Evolutionary conservation across 768 basidiomycete species (phyloP), one percentile per base, ranked within the genome.

Genomic region (Neoboletus brunneissimus): DNA sequence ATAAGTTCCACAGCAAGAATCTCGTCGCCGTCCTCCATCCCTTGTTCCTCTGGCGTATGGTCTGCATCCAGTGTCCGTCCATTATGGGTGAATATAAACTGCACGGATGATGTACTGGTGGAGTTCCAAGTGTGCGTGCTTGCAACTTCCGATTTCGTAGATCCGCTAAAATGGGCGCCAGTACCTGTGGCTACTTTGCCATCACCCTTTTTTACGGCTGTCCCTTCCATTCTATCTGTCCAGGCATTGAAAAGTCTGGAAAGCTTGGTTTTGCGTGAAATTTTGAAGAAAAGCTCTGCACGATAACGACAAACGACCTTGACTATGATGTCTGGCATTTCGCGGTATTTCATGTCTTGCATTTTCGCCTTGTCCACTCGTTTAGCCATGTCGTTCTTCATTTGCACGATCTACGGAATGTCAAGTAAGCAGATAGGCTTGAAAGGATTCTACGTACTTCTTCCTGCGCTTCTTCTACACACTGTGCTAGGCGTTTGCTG

Each of bases 231-330:
- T 59, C 91, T 80, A 49, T 89, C 89, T 27, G 89, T 91, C 91
- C 91, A 94, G 31, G 91, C 88, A 64, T 85, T 87, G 71, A 94
- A 91, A 54, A 94, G 78, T 53, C 88, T 81, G 53, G 86, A 85
- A 34, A 94, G 77, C 68, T 91, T 93, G 27, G 89, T 91, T 74
- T 93, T 93, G 69, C 92, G 87, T 10, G 89, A 90, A 61, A 94
- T 91, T 73, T 92, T 94, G 83, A 94, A 94, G 77, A 90, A 92
- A 41, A 94, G 80, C 65, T 94, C 91, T 5, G 91, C 90, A 44
- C 92, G 88, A 69, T 93, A 93, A 63, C 88, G 87, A 72, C 91
- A 94, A 48, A 88, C 78, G 61, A 94, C 90, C 70, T 91, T 93
- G 74, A 94, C 85, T 50, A 93, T 87, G 57, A 94, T 90, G 67